Evolutionary conservation across 2,329 filamentous ascomycete species (phyloP), one percentile per base, ranked within the genome.

Genomic region (Aureobasidium pullulans): DNA sequence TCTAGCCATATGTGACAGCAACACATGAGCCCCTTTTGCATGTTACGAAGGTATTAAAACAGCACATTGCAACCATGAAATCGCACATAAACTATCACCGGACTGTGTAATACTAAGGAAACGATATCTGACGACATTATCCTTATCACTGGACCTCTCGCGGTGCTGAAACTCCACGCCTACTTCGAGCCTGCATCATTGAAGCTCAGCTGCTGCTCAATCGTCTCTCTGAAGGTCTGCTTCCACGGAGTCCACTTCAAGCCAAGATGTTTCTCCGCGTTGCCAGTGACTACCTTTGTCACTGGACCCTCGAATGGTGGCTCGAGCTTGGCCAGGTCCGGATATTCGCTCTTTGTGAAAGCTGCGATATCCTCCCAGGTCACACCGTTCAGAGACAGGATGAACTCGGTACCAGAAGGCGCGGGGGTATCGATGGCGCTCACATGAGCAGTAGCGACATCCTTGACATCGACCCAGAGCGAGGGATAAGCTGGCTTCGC

Each of bases 391-490:
- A 50, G 29, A n/a, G 57, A 60, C 4, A 61, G 32, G 8, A 62
- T 56, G 50, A 66, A 66, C 36, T 62, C 63, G 15, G 62, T 62
- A 8, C 61, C 62, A 5, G 56, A 57, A 15, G 59, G 28, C 4
- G 64, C 43, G 9, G 56, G 54, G 29, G n/a, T 60, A 19, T 61
- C 43, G 32, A 62, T 48, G 29, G 66, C 67, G 36, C 56, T 62
- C 9, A 70, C 19, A 37, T 71, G 69, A 23, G 65, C 66, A 28
- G 62, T 46, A 1, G 68, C 67, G 19, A 70, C 66, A 40, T 71
- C 66, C n/a, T 62, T 53, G 4, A 70, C 65, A 28, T 71, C 65
- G 0, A 70, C 64, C 7, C 60, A 59, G 1, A 49, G n/a, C 7
- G 60, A 60, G 2, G 62, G 59, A n/a, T 64, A 49, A 1, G 47